phyloP scores from a whole-genome alignment of 2,329 filamentous ascomycete genomes.

The Phialophora tarda region DNA sequence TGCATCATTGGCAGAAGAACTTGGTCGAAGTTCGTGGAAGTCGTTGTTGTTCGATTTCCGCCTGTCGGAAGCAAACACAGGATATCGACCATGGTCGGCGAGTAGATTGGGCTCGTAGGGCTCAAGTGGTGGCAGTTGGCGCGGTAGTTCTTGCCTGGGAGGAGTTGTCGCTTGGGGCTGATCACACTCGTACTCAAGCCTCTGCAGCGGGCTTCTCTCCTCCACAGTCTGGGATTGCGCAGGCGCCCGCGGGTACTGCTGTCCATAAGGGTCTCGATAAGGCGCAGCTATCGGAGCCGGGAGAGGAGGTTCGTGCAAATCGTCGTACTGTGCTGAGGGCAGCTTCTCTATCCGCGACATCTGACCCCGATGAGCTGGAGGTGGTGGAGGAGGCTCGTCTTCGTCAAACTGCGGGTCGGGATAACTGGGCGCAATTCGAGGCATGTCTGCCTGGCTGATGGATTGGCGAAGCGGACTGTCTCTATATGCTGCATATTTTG shows the following conservation, averaged over 20 bases:
- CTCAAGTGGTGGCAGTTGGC: slow-evolving; percentile 12
- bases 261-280: slow-evolving; percentile 32
- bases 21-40: slow-evolving; percentile 15
- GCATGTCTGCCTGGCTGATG: slow-evolving; percentile 40
- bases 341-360: slow-evolving; percentile 16
- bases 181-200: slow-evolving; percentile 37
- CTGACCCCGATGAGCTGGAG: slow-evolving; percentile 42
- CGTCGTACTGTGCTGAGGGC: slow-evolving; percentile 20
- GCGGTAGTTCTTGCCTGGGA: slow-evolving; percentile 18
- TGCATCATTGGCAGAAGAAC: slow-evolving; percentile 9
- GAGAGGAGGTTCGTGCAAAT: slow-evolving; percentile 26
- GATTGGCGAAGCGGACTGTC: slow-evolving; percentile 43
- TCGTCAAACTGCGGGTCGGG: slow-evolving; percentile 38
- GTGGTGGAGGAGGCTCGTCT: slow-evolving; percentile 43
- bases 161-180: slow-evolving; percentile 33
- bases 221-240: slow-evolving; percentile 32
- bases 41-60: slow-evolving; percentile 18
- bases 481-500: slow-evolving; percentile 38
- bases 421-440: slow-evolving; percentile 29
- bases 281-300: slow-evolving; percentile 19
- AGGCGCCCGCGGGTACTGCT: slow-evolving; percentile 28
- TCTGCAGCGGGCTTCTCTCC: slow-evolving; percentile 38
- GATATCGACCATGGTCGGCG: slow-evolving; percentile 21
- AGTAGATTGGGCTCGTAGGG: slow-evolving; percentile 4
- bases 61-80: slow-evolving; percentile 9